Conservation (phyloP, 2,329 filamentous ascomycete species). For the Chaetomium sp. region DNA sequence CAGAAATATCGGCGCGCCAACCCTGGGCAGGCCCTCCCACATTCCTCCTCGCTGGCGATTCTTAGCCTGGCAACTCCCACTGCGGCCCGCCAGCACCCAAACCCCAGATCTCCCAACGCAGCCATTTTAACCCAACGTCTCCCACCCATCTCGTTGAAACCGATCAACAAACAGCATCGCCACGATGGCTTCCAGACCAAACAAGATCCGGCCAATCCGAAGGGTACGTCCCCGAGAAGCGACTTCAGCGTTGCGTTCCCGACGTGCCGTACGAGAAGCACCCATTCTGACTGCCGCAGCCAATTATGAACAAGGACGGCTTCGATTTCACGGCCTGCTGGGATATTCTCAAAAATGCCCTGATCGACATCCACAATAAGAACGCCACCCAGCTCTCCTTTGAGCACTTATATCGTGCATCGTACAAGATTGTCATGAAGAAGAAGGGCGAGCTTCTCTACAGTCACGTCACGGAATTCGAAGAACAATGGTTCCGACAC, state of each 20-base stretch:
- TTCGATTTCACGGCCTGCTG: conserved; percentile 87
- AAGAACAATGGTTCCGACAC: conserved; percentile 75
- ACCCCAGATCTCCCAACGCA: not conserved
- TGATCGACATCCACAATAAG: conserved; percentile 87
- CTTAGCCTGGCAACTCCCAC: not conserved
- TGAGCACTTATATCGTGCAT: conserved; percentile 90
- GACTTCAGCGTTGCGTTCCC: not conserved
- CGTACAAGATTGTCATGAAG: conserved; percentile 90
- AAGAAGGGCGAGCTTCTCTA: conserved; percentile 85
- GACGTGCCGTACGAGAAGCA: not conserved
- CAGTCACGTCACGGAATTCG: conserved; percentile 75
- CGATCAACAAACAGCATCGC: not conserved
- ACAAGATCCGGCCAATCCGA: conserved; percentile 32
- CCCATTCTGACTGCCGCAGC: conserved; percentile 30
- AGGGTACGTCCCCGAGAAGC: conserved; percentile 22
- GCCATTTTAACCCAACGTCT: not conserved
- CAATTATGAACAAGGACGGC: conserved; percentile 49
- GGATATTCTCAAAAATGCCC: conserved; percentile 72
- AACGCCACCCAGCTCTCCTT: conserved; percentile 90
- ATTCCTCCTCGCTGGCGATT: not conserved
- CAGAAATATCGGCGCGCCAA: not conserved
- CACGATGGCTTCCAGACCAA: conserved; percentile 30
- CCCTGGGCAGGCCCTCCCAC: not conserved
- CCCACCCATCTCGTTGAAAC: not conserved
- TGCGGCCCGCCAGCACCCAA: not conserved